phyloP scores from a whole-genome alignment of 164 flowering plant genomes.

The Warburgia ugandensis region DNA sequence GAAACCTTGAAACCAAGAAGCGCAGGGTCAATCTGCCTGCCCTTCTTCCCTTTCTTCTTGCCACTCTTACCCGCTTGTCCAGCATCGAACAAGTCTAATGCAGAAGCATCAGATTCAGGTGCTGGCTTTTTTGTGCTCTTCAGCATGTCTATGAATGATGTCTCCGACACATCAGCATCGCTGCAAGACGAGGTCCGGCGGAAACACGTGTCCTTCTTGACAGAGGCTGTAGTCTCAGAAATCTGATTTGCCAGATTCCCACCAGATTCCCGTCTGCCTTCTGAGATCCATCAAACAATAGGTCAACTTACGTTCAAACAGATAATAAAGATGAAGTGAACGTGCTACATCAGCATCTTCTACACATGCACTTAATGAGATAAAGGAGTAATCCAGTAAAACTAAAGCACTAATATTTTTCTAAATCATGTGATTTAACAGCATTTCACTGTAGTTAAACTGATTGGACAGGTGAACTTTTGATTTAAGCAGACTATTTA shows the following conservation, averaged over 20 bases:
- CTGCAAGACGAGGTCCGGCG: slow-evolving; percentile 38
- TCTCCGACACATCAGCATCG: slow-evolving; percentile 55
- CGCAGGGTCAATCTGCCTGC: slow-evolving; percentile 73
- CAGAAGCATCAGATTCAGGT: slow-evolving; percentile 17
- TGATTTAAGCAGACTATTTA: too few relatives aligned
- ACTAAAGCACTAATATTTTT: too few relatives aligned
- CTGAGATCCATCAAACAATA: neutral
- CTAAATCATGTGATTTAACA: too few relatives aligned
- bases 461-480: too few relatives aligned
- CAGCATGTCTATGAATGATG: slow-evolving; percentile 74
- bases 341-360: too few relatives aligned
- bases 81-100: slow-evolving; percentile 33
- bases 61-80: slow-evolving; percentile 33
- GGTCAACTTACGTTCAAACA: too few relatives aligned
- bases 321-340: too few relatives aligned
- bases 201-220: slow-evolving; percentile 44
- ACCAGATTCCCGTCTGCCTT: slow-evolving; percentile 3
- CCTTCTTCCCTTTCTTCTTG: slow-evolving; percentile 83
- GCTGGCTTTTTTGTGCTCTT: slow-evolving; percentile 45
- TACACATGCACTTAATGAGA: neutral
- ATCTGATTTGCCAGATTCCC: slow-evolving; percentile 18
- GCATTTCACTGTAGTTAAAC: too few relatives aligned
- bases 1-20: slow-evolving; percentile 81
- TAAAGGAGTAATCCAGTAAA: too few relatives aligned
- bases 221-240: slow-evolving; percentile 14